Conservation (phyloP, 2,329 filamentous ascomycete species). For the Aschersonia sp. region DNA sequence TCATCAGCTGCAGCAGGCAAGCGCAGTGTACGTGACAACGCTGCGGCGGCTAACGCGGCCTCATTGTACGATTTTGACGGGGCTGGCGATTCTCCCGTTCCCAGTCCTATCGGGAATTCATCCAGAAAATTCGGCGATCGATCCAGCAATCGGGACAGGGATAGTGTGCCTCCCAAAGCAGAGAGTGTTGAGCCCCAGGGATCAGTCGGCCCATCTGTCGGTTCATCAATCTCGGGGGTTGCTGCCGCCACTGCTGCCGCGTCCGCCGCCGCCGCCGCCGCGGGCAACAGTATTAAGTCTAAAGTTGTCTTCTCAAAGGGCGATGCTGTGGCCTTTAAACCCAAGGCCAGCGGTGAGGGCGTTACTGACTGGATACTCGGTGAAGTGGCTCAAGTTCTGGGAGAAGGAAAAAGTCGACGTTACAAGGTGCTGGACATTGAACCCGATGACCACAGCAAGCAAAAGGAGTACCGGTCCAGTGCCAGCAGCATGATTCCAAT, state of each 20-base stretch:
- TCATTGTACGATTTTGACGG: constrained; percentile 30
- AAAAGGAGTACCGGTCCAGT: constrained; percentile 55
- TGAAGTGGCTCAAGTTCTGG: constrained; percentile 60
- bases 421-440: constrained; percentile 74
- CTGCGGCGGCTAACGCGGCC: constrained; percentile 10
- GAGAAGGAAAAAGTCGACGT: constrained; percentile 62
- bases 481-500: constrained; percentile 69
- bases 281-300: constrained; percentile 17
- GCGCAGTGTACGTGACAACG: constrained; percentile 9
- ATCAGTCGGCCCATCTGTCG: constrained; percentile 1
- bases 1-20: constrained; percentile 9
- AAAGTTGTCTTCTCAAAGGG: constrained; percentile 45
- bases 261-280: constrained; percentile 3
- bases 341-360: constrained; percentile 36
- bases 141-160: constrained; percentile 26
- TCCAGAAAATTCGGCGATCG: constrained; percentile 21
- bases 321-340: constrained; percentile 54
- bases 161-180: constrained; percentile 39
- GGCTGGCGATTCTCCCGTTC: constrained; percentile 28
- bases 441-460: constrained; percentile 53
- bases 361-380: constrained; percentile 57
- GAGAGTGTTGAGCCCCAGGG: constrained; percentile 42
- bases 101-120: constrained; percentile 23
- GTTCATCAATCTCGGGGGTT: neutral
- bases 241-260: neutral